Conservation (phyloP, 2,329 filamentous ascomycete genomes). For the Ophiocordyceps australis region DNA sequence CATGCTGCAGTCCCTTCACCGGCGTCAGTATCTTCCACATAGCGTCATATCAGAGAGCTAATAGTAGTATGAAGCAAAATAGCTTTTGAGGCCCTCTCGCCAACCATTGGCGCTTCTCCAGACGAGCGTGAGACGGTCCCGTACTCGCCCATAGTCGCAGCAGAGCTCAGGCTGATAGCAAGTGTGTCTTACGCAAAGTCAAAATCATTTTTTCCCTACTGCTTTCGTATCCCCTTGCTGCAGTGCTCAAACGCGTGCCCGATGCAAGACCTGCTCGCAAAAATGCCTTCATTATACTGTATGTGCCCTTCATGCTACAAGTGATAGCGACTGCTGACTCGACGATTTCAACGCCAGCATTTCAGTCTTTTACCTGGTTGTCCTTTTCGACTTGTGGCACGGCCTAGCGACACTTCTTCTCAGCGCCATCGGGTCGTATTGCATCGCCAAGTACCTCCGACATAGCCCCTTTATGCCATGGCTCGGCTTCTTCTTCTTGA, state of each 20-base stretch:
- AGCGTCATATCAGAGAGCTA: no score
- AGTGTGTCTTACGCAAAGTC: no score
- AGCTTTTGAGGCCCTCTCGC: slow-evolving; percentile 17
- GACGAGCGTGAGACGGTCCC: slow-evolving; percentile 16
- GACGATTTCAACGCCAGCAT: slow-evolving; percentile 28
- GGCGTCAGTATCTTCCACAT: slow-evolving; percentile 4
- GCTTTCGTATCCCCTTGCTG: slow-evolving; percentile 81
- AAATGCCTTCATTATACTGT: slow-evolving; percentile 75
- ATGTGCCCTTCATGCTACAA: slow-evolving; percentile 7
- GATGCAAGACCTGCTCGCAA: slow-evolving; percentile 71
- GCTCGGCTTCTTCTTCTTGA: slow-evolving; percentile 83
- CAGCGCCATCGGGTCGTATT: slow-evolving; percentile 63
- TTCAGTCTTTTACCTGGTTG: slow-evolving; percentile 79
- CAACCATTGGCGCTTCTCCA: slow-evolving; percentile 13
- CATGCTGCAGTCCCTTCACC: slow-evolving; percentile 6
- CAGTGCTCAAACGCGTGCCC: slow-evolving; percentile 72
- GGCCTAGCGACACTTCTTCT: slow-evolving; percentile 66
- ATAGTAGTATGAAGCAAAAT: neutral
- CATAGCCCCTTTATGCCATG: slow-evolving; percentile 88
- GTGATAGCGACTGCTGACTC: neutral
- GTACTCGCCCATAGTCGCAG: neutral
- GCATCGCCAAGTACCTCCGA: slow-evolving; percentile 65
- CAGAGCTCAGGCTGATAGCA: slow-evolving; percentile 2
- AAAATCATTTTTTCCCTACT: slow-evolving; percentile 87
- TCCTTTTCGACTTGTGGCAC: slow-evolving; percentile 81